Evolutionary conservation across 257 asterid species (phyloP).

Genomic region (Gardenia jasminoides): DNA sequence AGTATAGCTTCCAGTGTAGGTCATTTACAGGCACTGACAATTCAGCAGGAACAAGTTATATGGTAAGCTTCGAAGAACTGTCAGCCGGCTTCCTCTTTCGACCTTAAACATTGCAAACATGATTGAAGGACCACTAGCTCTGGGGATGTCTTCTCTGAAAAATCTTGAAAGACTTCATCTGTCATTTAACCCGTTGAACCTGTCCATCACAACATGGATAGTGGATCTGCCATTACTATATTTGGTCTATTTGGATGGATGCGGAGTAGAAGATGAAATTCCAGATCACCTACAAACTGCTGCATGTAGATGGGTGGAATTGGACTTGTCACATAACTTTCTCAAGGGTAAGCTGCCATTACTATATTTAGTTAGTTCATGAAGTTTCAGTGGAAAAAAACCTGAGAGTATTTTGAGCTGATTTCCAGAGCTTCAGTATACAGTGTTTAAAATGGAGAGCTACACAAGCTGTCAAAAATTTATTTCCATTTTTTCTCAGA

Average conservation of each 20-base stretch:
- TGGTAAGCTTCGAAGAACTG: slow-evolving; percentile 46
- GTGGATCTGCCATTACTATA: slow-evolving; percentile 44
- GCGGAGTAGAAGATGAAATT: slow-evolving; percentile 48
- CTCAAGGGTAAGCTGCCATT: slow-evolving; percentile 48
- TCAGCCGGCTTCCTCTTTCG: slow-evolving; percentile 37
- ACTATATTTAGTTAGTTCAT: too few species aligned
- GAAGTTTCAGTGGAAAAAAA: too few species aligned
- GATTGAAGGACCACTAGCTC: slow-evolving; percentile 60
- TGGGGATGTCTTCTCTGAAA: slow-evolving; percentile 37
- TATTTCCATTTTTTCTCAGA: too few species aligned
- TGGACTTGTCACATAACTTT: slow-evolving; percentile 53
- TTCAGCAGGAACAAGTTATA: slow-evolving; percentile 43
- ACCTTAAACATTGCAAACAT: slow-evolving; percentile 36
- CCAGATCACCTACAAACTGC: slow-evolving; percentile 28
- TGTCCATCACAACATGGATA: slow-evolving; percentile 54
- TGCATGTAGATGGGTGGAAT: slow-evolving; percentile 31
- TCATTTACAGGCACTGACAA: slow-evolving; percentile 30
- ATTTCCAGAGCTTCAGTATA: too few species aligned
- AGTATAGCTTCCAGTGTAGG: slow-evolving; percentile 45
- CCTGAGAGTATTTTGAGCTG: too few species aligned
- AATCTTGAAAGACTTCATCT: slow-evolving; percentile 48
- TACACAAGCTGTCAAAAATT: too few species aligned
- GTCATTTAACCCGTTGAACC: slow-evolving; percentile 49
- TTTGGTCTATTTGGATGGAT: slow-evolving; percentile 46
- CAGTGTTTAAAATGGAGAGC: too few species aligned